Base-by-base conservation (phyloP, 805 yeast species). In the Danielia reshetovae region DNA sequence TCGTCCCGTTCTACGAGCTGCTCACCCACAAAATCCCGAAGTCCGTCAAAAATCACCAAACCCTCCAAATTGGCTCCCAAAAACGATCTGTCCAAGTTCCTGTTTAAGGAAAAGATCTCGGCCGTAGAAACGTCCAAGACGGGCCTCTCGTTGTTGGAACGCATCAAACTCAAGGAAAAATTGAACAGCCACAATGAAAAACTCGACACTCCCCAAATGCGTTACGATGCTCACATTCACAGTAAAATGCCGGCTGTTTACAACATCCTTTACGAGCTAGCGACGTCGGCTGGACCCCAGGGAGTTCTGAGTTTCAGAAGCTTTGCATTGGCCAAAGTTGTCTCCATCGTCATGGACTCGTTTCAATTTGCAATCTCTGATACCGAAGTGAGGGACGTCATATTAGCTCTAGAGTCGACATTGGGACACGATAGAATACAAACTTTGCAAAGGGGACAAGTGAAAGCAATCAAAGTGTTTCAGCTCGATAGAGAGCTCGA, bases 141-240 rank as follows among this genome's bases (percentile, higher is more conserved):
- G 7, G 69, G 69, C 1, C 44, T 58, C 7, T 50, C 67, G 1
- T 43, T 71, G 5, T 39, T 70, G 9, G 70, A 71, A 27, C 50
- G 75, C 29, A 65, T 70, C 30, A 56, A 53, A 34, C 36, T 48
- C 27, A 68, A 62, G 43, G 73, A 71, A 36, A 45, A 48, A 14
- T 44, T 38, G 11, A 49, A 35, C 12, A 29, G 41, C 5, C 37
- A 35, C 1, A 24, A 34, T 13, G 24, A 18, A 16, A 24, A 36
- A 9, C 18, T 21, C 10, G 45, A 49, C 7, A 39, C 40, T 6
- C 59, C 64, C 0, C 51, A 54, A 27, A 36, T 39, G 18, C 48
- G 47, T 23, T 50, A 58, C 36, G 28, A 52, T 7, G 19, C 39
- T 6, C 54, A 48, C 38, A 42, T 66, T 10, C 28, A 38, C 15